Percentiles rank a stretch among this genome's conserved stretches.
Evolutionary conservation across 2,329 filamentous ascomycete species (phyloP).

Genomic region (Dryadomyces quercus-mongolicae): DNA sequence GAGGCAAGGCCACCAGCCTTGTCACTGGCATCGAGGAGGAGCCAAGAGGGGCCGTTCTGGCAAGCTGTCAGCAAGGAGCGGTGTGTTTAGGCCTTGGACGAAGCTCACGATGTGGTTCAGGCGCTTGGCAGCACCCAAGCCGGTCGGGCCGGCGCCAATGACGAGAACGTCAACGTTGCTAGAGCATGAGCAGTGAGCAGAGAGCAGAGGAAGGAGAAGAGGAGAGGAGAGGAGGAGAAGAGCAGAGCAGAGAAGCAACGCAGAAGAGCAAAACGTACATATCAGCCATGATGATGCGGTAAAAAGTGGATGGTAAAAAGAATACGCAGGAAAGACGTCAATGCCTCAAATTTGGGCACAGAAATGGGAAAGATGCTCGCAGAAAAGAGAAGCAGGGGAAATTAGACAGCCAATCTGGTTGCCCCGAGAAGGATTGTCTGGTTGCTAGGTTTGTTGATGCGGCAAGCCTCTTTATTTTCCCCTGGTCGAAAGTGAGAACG

Average conservation of each 20-base stretch:
- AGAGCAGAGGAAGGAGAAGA: background rate
- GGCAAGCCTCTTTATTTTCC: background rate
- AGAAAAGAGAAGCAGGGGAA: background rate
- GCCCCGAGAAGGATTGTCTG: background rate
- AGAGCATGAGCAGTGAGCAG: slow-evolving; percentile 11
- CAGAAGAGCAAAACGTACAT: background rate
- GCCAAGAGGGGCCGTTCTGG: slow-evolving; percentile 84
- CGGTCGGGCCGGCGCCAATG: slow-evolving; percentile 95
- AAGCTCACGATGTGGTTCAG: slow-evolving; percentile 80
- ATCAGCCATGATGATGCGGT: slow-evolving; percentile 1
- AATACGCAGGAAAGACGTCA: background rate
- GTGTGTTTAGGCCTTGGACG: background rate
- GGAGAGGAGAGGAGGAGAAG: background rate
- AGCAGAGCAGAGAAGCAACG: background rate
- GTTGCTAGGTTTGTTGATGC: background rate
- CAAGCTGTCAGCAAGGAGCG: slow-evolving; percentile 14
- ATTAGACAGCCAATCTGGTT: background rate
- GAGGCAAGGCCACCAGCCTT: slow-evolving; percentile 91
- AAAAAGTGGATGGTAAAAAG: background rate
- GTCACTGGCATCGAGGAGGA: slow-evolving; percentile 87
- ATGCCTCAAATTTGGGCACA: background rate
- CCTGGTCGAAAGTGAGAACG: background rate
- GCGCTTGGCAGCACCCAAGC: slow-evolving; percentile 94
- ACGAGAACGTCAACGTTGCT: slow-evolving; percentile 94
- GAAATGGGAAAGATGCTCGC: background rate